These are phyloP conservation scores for Hapsidospora chrysogenum DNA, from an alignment of 495 filamentous ascomycete species.

Conservation along the genomic window DNA sequence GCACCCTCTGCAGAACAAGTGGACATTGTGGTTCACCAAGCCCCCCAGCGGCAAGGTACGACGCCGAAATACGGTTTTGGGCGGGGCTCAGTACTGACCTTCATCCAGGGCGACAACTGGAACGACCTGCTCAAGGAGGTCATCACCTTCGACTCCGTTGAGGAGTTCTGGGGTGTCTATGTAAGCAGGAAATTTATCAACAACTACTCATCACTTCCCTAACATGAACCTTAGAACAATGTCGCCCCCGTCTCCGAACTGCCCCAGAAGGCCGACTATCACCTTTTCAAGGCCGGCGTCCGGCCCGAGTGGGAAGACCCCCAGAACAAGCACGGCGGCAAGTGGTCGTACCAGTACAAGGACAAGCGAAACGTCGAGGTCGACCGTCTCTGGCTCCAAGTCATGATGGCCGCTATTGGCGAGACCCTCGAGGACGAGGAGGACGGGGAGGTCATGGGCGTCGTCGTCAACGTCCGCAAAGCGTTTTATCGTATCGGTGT, in stretches of 20 bases:
- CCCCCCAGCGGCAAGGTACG: slow-evolving; percentile 85
- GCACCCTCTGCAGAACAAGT: slow-evolving; percentile 87
- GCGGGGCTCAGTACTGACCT: no score
- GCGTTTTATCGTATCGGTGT: slow-evolving; percentile 89
- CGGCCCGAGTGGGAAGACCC: slow-evolving; percentile 96
- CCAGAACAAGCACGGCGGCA: slow-evolving; percentile 97
- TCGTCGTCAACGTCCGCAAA: slow-evolving; percentile 96
- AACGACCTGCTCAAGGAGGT: slow-evolving; percentile 95
- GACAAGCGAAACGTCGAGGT: slow-evolving; percentile 80
- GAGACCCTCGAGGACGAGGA: slow-evolving; percentile 93
- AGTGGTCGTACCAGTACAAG: slow-evolving; percentile 96
- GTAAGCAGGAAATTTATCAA: no score
- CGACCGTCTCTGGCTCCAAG: slow-evolving; percentile 92
- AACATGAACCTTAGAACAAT: slow-evolving; percentile 99
- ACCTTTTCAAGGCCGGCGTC: slow-evolving; percentile 94
- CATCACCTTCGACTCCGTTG: slow-evolving; percentile 93
- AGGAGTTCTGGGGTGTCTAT: slow-evolving; percentile 99
- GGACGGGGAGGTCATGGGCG: slow-evolving; percentile 96
- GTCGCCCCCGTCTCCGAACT: slow-evolving; percentile 91
- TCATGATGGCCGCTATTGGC: slow-evolving; percentile 90
- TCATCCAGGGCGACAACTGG: slow-evolving; percentile 80
- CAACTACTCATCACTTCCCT: no score
- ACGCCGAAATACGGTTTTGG: no score
- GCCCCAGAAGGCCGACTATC: slow-evolving; percentile 94
- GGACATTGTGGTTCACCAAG: slow-evolving; percentile 99